These are phyloP conservation scores for Clavispora asparagi DNA, from an alignment of 805 yeast genomes.

Conservation along the genomic window DNA sequence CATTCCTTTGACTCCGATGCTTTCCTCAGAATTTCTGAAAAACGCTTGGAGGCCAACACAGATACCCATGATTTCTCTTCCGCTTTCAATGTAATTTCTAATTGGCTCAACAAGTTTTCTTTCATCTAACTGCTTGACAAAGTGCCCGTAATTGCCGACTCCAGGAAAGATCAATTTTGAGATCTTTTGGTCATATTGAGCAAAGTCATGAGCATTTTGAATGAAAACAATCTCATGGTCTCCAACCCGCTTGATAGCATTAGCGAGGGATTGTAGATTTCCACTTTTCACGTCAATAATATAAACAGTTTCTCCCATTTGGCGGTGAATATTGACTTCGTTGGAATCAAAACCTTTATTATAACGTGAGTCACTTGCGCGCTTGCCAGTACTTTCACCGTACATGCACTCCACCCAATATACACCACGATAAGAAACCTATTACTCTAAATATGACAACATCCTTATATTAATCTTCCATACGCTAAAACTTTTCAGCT, in stretches of 20 bases:
- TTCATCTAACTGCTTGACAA: conserved; percentile 61
- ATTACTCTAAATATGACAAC: too few species aligned
- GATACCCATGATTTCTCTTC: conserved; percentile 89
- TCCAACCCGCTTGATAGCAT: conserved; percentile 80
- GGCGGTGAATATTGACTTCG: background rate
- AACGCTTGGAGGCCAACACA: conserved; percentile 95
- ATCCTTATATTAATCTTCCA: background rate
- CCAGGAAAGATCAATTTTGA: conserved; percentile 80
- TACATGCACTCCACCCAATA: background rate
- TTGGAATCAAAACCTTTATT: background rate
- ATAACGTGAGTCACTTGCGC: conserved; percentile 2
- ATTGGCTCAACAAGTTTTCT: conserved; percentile 66
- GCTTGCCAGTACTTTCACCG: background rate
- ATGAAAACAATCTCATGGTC: conserved; percentile 57
- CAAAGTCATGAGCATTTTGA: conserved; percentile 52
- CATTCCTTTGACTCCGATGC: conserved; percentile 48
- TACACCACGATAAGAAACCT: too few species aligned
- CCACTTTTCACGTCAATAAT: conserved; percentile 94
- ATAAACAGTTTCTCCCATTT: conserved; percentile 38
- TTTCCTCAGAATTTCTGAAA: conserved; percentile 71
- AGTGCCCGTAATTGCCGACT: conserved; percentile 96
- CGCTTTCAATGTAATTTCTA: conserved; percentile 60
- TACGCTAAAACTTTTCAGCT: conserved; percentile 17
- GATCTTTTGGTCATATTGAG: conserved; percentile 37
- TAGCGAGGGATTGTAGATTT: conserved; percentile 79